These are phyloP conservation scores for Falciphora oryzae DNA, from an alignment of 2,329 filamentous ascomycete genomes.

Conservation along the genomic window DNA sequence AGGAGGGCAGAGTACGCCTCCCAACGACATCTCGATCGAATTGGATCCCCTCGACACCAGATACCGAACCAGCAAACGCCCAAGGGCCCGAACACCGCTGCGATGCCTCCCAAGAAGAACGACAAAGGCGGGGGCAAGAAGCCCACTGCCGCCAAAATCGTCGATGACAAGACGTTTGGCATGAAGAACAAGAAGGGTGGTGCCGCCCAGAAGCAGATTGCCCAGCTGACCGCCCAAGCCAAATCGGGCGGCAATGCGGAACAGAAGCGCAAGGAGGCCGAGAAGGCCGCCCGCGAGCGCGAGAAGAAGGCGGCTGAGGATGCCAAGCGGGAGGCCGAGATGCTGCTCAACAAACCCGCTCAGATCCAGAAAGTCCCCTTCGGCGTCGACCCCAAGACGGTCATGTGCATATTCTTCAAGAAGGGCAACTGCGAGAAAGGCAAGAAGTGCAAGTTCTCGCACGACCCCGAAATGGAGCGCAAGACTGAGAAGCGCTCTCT, in stretches of 20 bases:
- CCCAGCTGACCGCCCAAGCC: conserved; percentile 69
- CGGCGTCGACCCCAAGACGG: conserved; percentile 95
- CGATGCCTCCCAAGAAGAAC: conserved; percentile 67
- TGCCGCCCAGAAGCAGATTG: conserved; percentile 83
- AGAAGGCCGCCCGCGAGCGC: conserved; percentile 63
- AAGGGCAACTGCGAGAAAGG: conserved; percentile 97
- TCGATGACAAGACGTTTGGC: conserved; percentile 95
- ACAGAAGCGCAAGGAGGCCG: conserved; percentile 72
- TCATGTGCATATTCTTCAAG: conserved; percentile 94
- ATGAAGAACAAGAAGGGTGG: conserved; percentile 99
- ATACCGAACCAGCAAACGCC: neutral
- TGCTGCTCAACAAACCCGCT: conserved; percentile 83
- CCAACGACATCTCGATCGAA: neutral
- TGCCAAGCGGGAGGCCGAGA: conserved; percentile 72
- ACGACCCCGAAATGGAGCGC: conserved; percentile 82
- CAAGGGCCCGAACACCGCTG: conserved; percentile 28
- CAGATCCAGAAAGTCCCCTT: conserved; percentile 98
- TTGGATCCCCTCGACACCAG: neutral
- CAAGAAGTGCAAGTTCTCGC: conserved; percentile 95
- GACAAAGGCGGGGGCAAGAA: conserved; percentile 51
- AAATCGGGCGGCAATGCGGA: conserved; percentile 74
- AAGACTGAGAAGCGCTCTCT: conserved; percentile 90
- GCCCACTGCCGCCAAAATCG: conserved; percentile 52
- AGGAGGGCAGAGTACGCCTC: neutral
- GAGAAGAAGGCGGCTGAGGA: conserved; percentile 90